These are phyloP conservation scores for Microdochium paspali DNA, from an alignment of 2,329 filamentous ascomycete species.

Conservation along the genomic window DNA sequence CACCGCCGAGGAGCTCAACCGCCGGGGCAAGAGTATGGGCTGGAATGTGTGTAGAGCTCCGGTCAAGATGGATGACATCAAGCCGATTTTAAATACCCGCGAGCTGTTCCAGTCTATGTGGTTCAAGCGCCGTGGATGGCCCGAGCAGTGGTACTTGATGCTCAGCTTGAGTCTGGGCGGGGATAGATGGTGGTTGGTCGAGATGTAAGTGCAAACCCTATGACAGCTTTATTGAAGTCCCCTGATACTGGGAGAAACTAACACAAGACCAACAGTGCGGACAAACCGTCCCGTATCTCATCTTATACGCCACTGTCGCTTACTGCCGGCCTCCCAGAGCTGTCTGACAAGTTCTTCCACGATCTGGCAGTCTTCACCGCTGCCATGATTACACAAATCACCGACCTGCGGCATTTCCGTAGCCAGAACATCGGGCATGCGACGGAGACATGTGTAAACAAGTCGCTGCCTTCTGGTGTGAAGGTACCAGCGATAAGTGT, in stretches of 20 bases:
- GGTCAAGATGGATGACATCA: slow-evolving; percentile 43
- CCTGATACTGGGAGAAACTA: background rate
- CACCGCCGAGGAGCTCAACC: slow-evolving; percentile 51
- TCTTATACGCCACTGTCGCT: slow-evolving; percentile 31
- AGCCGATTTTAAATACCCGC: slow-evolving; percentile 51
- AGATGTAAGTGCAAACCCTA: slow-evolving; percentile 47
- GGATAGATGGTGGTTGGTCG: slow-evolving; percentile 71
- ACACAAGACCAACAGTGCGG: slow-evolving; percentile 4
- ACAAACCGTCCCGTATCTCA: slow-evolving; percentile 11
- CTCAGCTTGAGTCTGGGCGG: slow-evolving; percentile 62
- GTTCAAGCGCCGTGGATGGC: slow-evolving; percentile 66
- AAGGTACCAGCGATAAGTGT: slow-evolving; percentile 38
- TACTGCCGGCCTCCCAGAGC: slow-evolving; percentile 29
- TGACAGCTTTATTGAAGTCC: background rate
- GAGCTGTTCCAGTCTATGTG: slow-evolving; percentile 57
- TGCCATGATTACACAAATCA: slow-evolving; percentile 39
- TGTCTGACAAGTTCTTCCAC: slow-evolving; percentile 41
- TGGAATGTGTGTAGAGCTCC: slow-evolving; percentile 48
- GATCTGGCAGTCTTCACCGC: slow-evolving; percentile 40
- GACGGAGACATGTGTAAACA: slow-evolving; percentile 21
- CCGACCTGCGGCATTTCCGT: slow-evolving; percentile 38
- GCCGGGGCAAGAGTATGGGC: slow-evolving; percentile 50
- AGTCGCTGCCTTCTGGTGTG: slow-evolving; percentile 30
- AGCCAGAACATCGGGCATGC: slow-evolving; percentile 30
- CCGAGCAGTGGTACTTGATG: slow-evolving; percentile 60